Conservation (phyloP, 169 alveolate genomes). For the Toxoplasma gondii region DNA sequence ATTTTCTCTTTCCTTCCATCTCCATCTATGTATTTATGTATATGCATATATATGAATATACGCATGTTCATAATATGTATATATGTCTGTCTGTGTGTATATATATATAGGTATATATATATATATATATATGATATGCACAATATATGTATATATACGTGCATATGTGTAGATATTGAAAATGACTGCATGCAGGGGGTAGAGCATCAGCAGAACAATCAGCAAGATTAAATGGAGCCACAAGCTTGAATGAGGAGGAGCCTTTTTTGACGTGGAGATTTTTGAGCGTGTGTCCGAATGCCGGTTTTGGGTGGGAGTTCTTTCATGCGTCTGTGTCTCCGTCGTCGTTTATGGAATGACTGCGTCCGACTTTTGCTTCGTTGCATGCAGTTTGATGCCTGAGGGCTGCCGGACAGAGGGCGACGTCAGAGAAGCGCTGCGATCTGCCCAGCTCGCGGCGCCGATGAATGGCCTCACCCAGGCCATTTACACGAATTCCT, state of each 20-base stretch:
- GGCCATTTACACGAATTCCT: background rate
- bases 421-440: slow-evolving; percentile 11
- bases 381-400: background rate
- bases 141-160: background rate
- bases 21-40: background rate
- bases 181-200: too few species aligned
- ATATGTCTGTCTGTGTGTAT: background rate
- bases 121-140: background rate
- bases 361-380: background rate
- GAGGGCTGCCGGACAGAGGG: background rate
- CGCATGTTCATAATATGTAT: background rate
- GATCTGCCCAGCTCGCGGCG: slow-evolving; percentile 22
- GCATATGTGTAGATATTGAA: background rate
- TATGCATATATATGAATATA: too few species aligned
- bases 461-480: slow-evolving; percentile 2
- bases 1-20: background rate
- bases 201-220: too few species aligned
- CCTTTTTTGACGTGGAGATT: too few species aligned
- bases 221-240: too few species aligned
- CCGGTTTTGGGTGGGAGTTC: too few species aligned
- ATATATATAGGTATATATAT: background rate
- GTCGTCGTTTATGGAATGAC: too few species aligned
- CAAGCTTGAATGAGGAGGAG: too few species aligned
- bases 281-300: too few species aligned
- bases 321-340: too few species aligned